A percentile compares a stretch with the other conserved stretches of the same genome.
Evolutionary conservation across 441 rosid genomes (phyloP).

Genomic region (Kokia cookei): DNA sequence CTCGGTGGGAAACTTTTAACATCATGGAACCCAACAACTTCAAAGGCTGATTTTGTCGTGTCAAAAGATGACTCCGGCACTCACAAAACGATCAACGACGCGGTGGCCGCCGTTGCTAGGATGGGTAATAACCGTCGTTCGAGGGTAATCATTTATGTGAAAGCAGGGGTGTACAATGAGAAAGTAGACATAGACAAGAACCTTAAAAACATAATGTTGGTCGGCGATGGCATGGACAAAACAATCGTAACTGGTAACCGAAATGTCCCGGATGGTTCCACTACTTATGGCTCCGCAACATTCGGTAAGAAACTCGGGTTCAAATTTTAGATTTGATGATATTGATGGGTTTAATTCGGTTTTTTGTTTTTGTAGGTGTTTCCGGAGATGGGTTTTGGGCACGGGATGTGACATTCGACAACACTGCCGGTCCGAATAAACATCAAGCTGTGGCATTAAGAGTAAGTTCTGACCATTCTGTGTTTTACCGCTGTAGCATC

Average conservation of each 20-base stretch:
- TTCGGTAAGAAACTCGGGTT: conserved; percentile 32
- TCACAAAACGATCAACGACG: conserved; percentile 49
- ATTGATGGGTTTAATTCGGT: not conserved
- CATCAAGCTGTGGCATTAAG: conserved; percentile 58
- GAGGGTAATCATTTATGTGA: conserved; percentile 47
- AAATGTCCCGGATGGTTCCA: conserved; percentile 44
- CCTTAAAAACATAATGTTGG: conserved; percentile 47
- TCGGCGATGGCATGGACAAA: conserved; percentile 66
- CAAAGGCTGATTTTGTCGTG: conserved; percentile 51
- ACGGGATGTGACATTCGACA: conserved; percentile 62
- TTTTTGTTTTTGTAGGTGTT: conserved; percentile 28
- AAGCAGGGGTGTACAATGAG: conserved; percentile 55
- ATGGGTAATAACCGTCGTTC: conserved; percentile 19
- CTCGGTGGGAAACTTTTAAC: conserved; percentile 24
- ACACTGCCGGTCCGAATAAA: conserved; percentile 61
- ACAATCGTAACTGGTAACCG: conserved; percentile 41
- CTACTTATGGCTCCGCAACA: conserved; percentile 53
- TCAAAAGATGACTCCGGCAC: conserved; percentile 53
- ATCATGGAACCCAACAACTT: conserved; percentile 46
- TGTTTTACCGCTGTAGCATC: conserved; percentile 62
- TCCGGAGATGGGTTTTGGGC: conserved; percentile 76
- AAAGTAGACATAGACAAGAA: conserved; percentile 37
- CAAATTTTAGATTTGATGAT: not conserved
- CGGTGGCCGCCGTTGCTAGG: conserved; percentile 35
- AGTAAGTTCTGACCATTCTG: conserved; percentile 43